Conservation (phyloP, 2,329 filamentous ascomycete genomes). For the Ophiostoma triangulosporum region DNA sequence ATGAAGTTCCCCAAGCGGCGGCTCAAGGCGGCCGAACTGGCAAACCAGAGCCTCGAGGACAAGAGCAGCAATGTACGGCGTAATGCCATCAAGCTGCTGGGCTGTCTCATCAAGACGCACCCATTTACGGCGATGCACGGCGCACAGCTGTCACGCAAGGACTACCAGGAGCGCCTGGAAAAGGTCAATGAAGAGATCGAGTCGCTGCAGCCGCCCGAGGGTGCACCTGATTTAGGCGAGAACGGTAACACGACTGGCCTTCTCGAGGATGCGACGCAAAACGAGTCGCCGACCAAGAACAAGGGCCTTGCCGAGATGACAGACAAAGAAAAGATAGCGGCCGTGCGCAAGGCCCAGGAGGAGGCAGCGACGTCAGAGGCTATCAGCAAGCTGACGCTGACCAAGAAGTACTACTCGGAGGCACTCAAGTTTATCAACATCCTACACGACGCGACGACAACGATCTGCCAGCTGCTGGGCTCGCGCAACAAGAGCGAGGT, state of each 20-base stretch:
- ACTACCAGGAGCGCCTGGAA: constrained; percentile 74
- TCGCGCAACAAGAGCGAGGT: constrained; percentile 97
- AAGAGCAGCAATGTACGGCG: constrained; percentile 95
- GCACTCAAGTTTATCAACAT: constrained; percentile 89
- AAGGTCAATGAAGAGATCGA: constrained; percentile 73
- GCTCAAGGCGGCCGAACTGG: constrained; percentile 76
- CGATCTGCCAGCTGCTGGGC: constrained; percentile 75
- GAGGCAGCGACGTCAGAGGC: constrained; percentile 82
- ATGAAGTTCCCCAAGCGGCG: constrained; percentile 90
- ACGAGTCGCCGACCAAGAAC: constrained; percentile 43
- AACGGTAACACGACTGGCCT: constrained; percentile 55
- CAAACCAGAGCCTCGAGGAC: constrained; percentile 81
- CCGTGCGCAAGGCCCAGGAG: constrained; percentile 66
- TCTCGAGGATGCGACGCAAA: constrained; percentile 76
- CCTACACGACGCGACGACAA: constrained; percentile 66
- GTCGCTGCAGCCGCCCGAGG: constrained; percentile 64
- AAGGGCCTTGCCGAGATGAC: constrained; percentile 43
- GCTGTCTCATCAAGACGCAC: constrained; percentile 80
- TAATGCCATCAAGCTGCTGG: constrained; percentile 87
- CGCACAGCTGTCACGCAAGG: constrained; percentile 67
- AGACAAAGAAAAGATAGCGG: constrained; percentile 62
- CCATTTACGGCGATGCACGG: constrained; percentile 89
- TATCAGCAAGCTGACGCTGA: constrained; percentile 75
- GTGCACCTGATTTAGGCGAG: constrained; percentile 58
- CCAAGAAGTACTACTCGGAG: constrained; percentile 83